Evolutionary conservation across 2,329 filamentous ascomycete species (phyloP).

Genomic region (Aspergillus chevalieri): DNA sequence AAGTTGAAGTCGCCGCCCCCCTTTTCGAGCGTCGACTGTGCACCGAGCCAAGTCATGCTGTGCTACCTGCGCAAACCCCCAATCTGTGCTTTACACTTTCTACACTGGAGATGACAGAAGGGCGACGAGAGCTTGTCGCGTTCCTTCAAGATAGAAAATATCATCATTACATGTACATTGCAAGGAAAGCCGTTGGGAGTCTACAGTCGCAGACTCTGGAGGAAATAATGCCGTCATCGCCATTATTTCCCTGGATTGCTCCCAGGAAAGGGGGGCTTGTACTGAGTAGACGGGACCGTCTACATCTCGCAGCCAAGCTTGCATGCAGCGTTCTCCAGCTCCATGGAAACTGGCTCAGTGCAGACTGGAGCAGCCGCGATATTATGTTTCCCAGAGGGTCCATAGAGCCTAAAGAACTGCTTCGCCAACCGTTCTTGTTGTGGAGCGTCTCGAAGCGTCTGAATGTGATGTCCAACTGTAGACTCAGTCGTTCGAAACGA

Average conservation of each 20-base stretch:
- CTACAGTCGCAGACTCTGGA: neutral
- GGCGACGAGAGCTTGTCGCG: neutral
- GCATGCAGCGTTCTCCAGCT: constrained; percentile 14
- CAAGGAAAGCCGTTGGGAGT: neutral
- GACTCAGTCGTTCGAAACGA: constrained; percentile 4
- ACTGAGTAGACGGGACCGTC: constrained; percentile 5
- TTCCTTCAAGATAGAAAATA: neutral
- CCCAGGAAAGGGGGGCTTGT: neutral
- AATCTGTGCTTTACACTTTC: neutral
- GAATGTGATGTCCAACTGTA: neutral
- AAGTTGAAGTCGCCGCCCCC: neutral
- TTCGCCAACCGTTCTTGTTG: constrained; percentile 5
- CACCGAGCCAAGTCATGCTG: neutral
- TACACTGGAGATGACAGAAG: neutral
- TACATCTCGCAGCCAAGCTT: constrained; percentile 10
- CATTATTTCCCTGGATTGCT: neutral
- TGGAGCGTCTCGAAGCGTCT: neutral
- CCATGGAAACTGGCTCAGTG: constrained; percentile 16
- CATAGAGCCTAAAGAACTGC: neutral
- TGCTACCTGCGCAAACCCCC: neutral
- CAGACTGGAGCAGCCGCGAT: constrained; percentile 10
- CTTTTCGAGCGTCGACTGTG: neutral
- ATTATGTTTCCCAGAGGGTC: constrained; percentile 8
- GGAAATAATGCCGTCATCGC: neutral
- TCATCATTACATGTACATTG: neutral